Evolutionary conservation across 2,329 filamentous ascomycete species (phyloP).

Genomic region (Aotearoamyces nothofagi): DNA sequence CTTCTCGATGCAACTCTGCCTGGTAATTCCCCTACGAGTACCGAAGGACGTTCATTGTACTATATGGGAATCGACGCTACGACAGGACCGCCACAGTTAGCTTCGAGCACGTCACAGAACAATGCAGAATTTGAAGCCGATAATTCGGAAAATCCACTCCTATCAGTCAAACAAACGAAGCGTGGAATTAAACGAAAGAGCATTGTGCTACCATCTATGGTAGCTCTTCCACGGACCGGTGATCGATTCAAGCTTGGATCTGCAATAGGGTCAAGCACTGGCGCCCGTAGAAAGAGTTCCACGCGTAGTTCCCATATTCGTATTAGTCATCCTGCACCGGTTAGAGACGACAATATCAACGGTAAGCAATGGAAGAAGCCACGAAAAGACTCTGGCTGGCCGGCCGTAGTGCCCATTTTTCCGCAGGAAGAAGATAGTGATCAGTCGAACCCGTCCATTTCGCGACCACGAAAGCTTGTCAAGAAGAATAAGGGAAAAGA

Average conservation of each 20-base stretch:
- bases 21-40: constrained; percentile 1
- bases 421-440: not conserved
- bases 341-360: too few relatives aligned
- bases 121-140: constrained; percentile 1
- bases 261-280: constrained; percentile 7
- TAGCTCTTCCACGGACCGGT: constrained; percentile 7
- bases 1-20: constrained; percentile 10
- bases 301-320: constrained; percentile 5
- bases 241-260: constrained; percentile 7
- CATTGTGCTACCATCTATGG: constrained; percentile 8
- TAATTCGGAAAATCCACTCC: not conserved
- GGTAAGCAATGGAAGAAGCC: constrained; percentile 1
- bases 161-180: not conserved
- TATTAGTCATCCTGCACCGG: constrained; percentile 6
- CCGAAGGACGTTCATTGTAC: not conserved
- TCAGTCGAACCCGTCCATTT: not conserved
- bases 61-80: not conserved
- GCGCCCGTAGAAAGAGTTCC: constrained; percentile 8
- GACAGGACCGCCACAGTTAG: not conserved
- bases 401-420: not conserved
- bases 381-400: constrained; percentile 1
- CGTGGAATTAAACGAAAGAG: constrained; percentile 5
- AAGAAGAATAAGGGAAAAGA: not conserved
- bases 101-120: not conserved
- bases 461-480: not conserved